Evolutionary conservation across 805 yeast species (phyloP), one percentile per base, ranked within the genome.

Genomic region (Nakazawaea siamensis): DNA sequence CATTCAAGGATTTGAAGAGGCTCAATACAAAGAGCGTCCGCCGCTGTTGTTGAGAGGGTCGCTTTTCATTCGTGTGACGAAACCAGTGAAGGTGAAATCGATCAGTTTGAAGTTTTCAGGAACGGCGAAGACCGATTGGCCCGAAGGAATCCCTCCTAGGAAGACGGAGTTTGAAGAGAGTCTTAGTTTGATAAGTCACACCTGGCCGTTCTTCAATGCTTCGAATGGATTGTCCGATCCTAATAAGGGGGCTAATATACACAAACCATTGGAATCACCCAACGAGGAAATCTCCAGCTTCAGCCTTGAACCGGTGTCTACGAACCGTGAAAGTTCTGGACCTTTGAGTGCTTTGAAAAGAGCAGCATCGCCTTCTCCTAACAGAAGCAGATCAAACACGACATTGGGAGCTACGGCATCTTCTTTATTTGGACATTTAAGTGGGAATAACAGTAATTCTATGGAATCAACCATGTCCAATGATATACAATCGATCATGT

Each of bases 61-160:
- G 19, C 58, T 88, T 14, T 70, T 79, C 31, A 41, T 88, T 3
- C 65, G 88, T 32, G 70, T 88, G 5, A 47, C 76, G 30, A 86
- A 85, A 48, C 79, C 90, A 0, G 66, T 79, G 19, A 83, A 77
- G 51, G 61, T 88, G 41, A 84, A 81, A 54, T 52, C 70, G 14
- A 72, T 88, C 10, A 52, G 60, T 4, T 61, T 88, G 31, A 61
- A 66, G 2, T 75, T 88, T 46, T 66, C 67, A 34, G 97, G 96
- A 1, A 51, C 55, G 2, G 71, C 82, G 24, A 68, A 82, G 44
- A 88, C 96, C 0, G 95, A 88, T 41, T 88, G 97, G 96, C 97
- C 97, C 3, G 97, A 92, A 50, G 98, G 98, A 2, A 88, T 90
- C 14, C 97, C 97, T 0, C 96, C 97, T 0, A 84, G 81, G 51